Evolutionary conservation across 2,329 filamentous ascomycete genomes (phyloP), one percentile per base, ranked within the genome.

Genomic region (Xylaria hypoxylon): DNA sequence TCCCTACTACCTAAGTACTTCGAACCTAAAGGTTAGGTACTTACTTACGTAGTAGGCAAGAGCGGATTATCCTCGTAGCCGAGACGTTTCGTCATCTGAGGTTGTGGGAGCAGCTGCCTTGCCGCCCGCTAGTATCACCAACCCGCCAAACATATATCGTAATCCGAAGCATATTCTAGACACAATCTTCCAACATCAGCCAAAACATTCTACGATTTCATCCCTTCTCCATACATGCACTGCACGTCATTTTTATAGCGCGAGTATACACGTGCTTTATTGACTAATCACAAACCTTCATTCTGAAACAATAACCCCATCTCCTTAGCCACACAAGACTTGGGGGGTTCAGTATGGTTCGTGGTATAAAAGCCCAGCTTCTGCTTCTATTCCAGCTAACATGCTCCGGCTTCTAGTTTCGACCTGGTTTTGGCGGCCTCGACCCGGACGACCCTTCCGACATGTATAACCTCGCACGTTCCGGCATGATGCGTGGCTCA

Each of bases 391-490:
- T 35, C 3, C 24, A 31, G 38, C 56, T 68, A 45, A 67, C 47
- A 10, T 40, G 17, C 28, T 28, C 13, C 19, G 33, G 31, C 26
- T 55, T 47, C 22, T 58, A 82, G 77, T 78, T 70, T 62, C 74
- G 76, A 66, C 77, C 82, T 35, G 79, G 79, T 62, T 80, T 80
- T 65, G 78, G 78, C 57, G 81, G 78, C 52, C 83, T 82, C 71
- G 83, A 85, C 72, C 80, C 82, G 64, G 78, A 77, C 67, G 82
- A 85, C 71, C 80, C 83, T n/a, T 79, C 81, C 33, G 79, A 82
- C 65, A 80, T 85, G 74, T 83, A 81, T 75, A 82, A 82, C 75
- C 81, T 85, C 80, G 82, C 82, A 45, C 79, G 80, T 28, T 75
- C 77, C 28, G 79, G 81, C 64, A 75, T 76, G 73, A 75, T 76